phyloP scores from a whole-genome alignment of 257 asterid genomes.

The Solanum piurae region DNA sequence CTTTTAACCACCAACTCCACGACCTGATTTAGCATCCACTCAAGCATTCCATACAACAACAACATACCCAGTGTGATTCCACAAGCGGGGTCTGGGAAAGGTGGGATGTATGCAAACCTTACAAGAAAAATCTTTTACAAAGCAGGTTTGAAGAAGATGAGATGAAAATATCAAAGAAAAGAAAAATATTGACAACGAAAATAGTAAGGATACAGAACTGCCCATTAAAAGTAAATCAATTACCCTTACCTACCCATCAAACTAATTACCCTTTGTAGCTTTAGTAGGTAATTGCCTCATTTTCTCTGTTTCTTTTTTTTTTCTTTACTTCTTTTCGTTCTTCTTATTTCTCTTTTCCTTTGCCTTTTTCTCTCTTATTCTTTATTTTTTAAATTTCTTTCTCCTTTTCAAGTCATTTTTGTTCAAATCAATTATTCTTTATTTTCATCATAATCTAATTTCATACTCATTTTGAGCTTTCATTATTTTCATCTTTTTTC shows the following conservation, averaged over 20 bases:
- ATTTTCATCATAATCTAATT: too few species aligned
- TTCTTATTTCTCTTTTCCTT: not conserved
- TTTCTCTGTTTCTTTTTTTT: not conserved
- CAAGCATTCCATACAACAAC: not conserved
- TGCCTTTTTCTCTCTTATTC: not conserved
- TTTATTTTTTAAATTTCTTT: too few species aligned
- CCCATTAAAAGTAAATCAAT: not conserved
- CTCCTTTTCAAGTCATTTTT: too few species aligned
- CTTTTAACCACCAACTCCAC: not conserved
- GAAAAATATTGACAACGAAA: too few species aligned
- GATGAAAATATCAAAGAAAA: not conserved
- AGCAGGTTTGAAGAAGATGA: not conserved
- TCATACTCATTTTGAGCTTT: too few species aligned
- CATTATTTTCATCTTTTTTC: too few species aligned
- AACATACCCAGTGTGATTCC: not conserved
- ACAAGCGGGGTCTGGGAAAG: not conserved
- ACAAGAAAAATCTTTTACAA: not conserved
- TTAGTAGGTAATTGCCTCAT: not conserved
- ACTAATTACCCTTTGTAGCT: not conserved
- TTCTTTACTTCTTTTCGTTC: not conserved
- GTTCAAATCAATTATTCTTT: too few species aligned
- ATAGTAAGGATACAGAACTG: not conserved
- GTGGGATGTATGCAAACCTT: not conserved
- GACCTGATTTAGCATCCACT: not conserved
- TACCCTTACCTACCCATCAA: not conserved